Evolutionary conservation across 1,284 basidiomycete species (phyloP), one percentile per base, ranked within the genome.

Genomic region (Melampsora abietis-canadensis): DNA sequence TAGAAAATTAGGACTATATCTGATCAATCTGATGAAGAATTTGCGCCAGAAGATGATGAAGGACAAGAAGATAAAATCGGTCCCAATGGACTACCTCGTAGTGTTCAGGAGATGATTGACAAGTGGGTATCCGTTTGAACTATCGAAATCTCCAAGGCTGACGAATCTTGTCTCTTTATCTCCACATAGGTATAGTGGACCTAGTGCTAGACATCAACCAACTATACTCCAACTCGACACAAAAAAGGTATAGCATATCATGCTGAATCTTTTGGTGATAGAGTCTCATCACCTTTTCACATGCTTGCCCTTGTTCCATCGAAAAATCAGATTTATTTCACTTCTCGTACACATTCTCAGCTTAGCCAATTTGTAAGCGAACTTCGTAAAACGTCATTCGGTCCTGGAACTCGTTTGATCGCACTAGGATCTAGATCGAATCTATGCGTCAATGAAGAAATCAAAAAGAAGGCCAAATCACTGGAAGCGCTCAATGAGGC

Each of bases 271-370:
- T 34, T 46, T 27, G 34, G 44, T 27, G 15, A 19, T 4, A 12
- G 5, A 19, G 1, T 12, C 57, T 80, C 30, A 30, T 66, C 68
- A n/a, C 69, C 57, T 15, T 68, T 1, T 34, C 14, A 19, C 7
- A 14, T 54, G 1, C 15, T 30, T 4, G 27, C 34, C 14, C 24
- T 4, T 34, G 31, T 68, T 61, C 66, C 79, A 84, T 85, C 78
- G 51, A 79, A 78, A 12, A 76, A 73, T 19, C 78, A 81, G 37
- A 89, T 98, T 72, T 94, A 90, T 81, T 97, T 94, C 81, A 91
- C 93, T 0, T 97, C 94, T 0, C 86, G 96, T 37, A 98, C 95
- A 0, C 95, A 98, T 82, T 93, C 92, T 2, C 95, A 98, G 80
- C 87, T 98, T 2, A 87, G 92, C 0, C 95, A 98, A 81, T 87